These are phyloP conservation scores for Viridothelium virens DNA, from an alignment of 495 filamentous ascomycete genomes.

Conservation along the genomic window DNA sequence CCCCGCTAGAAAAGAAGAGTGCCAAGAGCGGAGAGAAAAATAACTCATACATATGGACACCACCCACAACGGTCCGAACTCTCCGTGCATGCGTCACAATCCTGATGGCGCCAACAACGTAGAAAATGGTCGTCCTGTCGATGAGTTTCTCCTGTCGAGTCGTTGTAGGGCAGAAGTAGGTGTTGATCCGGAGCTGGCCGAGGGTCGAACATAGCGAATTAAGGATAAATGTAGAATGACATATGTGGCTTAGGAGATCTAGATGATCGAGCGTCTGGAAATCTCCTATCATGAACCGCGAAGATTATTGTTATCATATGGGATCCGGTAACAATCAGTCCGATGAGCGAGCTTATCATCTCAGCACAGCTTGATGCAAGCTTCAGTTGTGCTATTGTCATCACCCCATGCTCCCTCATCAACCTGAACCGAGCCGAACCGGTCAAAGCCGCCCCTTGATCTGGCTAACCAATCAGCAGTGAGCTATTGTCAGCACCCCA, in stretches of 20 bases:
- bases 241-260: no score
- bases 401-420: no score
- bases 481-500: not conserved
- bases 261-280: no score
- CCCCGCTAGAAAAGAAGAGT: no score
- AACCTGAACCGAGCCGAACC: not conserved
- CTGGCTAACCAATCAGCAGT: not conserved
- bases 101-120: conserved; percentile 6
- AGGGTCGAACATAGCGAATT: not conserved
- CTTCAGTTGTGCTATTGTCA: no score
- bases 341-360: no score
- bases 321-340: no score
- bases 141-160: not conserved
- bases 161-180: not conserved
- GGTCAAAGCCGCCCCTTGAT: not conserved
- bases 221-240: not conserved
- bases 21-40: not conserved
- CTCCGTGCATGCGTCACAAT: conserved; percentile 5
- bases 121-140: not conserved
- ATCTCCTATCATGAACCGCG: no score
- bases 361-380: no score
- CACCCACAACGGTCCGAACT: conserved; percentile 4
- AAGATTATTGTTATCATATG: no score
- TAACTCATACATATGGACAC: conserved; percentile 7
- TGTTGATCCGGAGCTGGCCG: not conserved